Percentiles rank a stretch among this genome's conserved stretches.
Evolutionary conservation across 139 green algal genomes (phyloP).

Genomic region (Dunaliella primolecta): DNA sequence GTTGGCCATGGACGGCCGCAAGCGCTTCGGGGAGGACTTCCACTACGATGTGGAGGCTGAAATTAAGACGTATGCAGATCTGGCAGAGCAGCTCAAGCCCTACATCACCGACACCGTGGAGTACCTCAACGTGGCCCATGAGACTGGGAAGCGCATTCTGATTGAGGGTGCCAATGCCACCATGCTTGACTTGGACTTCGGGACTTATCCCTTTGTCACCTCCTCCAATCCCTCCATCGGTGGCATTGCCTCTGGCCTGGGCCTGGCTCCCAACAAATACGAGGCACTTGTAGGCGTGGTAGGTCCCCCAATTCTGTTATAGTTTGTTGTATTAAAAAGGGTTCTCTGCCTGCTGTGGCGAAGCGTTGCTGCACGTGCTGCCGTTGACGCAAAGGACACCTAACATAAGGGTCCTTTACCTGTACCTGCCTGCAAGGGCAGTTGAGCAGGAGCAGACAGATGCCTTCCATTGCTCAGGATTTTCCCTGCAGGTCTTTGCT

Average conservation of each 20-base stretch:
- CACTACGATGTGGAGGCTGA: conserved; percentile 88
- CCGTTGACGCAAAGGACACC: neutral
- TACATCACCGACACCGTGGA: conserved; percentile 89
- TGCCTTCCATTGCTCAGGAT: too few relatives aligned
- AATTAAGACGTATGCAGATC: conserved; percentile 69
- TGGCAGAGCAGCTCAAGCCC: conserved; percentile 61
- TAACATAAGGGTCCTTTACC: neutral
- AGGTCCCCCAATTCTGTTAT: conserved; percentile 14
- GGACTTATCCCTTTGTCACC: conserved; percentile 99
- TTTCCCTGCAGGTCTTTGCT: too few relatives aligned
- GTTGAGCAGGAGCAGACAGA: too few relatives aligned
- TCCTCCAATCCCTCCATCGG: conserved; percentile 95
- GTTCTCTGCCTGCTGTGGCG: too few relatives aligned
- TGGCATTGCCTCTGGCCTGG: conserved; percentile 89
- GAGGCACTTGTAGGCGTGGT: conserved; percentile 91
- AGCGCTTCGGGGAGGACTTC: conserved; percentile 69
- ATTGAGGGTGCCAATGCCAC: conserved; percentile 98
- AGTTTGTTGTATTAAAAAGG: neutral
- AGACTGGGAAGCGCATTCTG: conserved; percentile 81
- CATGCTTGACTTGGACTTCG: conserved; percentile 98
- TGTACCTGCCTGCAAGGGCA: too few relatives aligned
- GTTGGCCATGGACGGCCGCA: conserved; percentile 66
- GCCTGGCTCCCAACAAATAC: conserved; percentile 86
- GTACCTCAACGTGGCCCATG: conserved; percentile 61
- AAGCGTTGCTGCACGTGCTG: too few relatives aligned